A percentile compares a stretch with the other conserved stretches of the same genome.
Evolutionary conservation across 805 yeast genomes (phyloP).

Genomic region (Saccharomycopsis olivae): DNA sequence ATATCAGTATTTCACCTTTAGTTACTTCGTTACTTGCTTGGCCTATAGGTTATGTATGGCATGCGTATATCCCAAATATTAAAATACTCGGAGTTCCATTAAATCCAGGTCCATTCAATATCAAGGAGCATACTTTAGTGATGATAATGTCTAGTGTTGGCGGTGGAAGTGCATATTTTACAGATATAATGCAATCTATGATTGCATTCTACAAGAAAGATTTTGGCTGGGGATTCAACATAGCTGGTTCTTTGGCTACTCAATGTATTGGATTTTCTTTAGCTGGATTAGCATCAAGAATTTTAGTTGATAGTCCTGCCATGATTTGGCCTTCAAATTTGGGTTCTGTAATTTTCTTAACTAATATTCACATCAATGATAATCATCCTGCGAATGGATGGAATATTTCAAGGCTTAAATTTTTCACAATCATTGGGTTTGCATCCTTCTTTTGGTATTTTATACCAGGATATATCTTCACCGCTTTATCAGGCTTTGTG

Average conservation of each 20-base stretch:
- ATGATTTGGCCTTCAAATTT: slow-evolving; percentile 45
- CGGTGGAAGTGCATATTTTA: slow-evolving; percentile 26
- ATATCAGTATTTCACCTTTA: slow-evolving; percentile 40
- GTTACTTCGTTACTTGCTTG: slow-evolving; percentile 37
- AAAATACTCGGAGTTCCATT: slow-evolving; percentile 32
- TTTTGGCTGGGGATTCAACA: slow-evolving; percentile 42
- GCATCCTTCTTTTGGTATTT: slow-evolving; percentile 33
- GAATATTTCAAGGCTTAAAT: slow-evolving; percentile 26
- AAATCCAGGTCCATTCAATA: slow-evolving; percentile 57
- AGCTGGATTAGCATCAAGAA: slow-evolving; percentile 53
- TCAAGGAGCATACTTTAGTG: slow-evolving; percentile 56
- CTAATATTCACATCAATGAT: slow-evolving; percentile 33
- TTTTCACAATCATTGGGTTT: slow-evolving; percentile 23
- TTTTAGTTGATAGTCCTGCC: slow-evolving; percentile 40
- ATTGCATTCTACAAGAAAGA: slow-evolving; percentile 23
- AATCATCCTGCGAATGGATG: slow-evolving; percentile 29
- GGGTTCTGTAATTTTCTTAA: slow-evolving; percentile 44
- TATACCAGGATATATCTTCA: slow-evolving; percentile 35
- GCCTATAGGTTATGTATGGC: slow-evolving; percentile 28
- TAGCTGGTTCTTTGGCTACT: slow-evolving; percentile 41
- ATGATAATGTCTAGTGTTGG: slow-evolving; percentile 34
- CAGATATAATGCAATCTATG: slow-evolving; percentile 28
- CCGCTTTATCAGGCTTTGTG: slow-evolving; percentile 33
- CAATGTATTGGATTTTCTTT: slow-evolving; percentile 59
- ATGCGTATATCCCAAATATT: too few relatives aligned